A percentile compares a stretch with the other conserved stretches of the same genome.
phyloP scores from a whole-genome alignment of 2,329 filamentous ascomycete genomes.

The Talaromyces marneffei region DNA sequence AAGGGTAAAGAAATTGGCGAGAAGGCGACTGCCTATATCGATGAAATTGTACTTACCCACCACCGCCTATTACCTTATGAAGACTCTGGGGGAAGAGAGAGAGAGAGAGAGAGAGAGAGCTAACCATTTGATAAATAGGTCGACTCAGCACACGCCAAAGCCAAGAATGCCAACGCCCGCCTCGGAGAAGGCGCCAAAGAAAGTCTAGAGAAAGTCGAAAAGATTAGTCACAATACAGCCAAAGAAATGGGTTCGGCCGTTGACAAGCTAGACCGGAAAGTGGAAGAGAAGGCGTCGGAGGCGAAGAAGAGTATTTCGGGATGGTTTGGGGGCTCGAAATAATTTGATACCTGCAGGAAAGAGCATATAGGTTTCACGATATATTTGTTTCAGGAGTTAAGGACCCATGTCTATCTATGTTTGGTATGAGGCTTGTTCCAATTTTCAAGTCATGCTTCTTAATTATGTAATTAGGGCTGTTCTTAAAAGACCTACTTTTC shows the following conservation, averaged over 20 bases:
- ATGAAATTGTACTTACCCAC: constrained; percentile 54
- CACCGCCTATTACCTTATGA: neutral
- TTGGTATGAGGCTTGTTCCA: neutral
- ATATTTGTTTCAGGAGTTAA: neutral
- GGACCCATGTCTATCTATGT: neutral
- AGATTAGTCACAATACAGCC: constrained; percentile 59
- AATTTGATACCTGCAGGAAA: neutral
- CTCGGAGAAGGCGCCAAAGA: constrained; percentile 57
- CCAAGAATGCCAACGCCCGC: constrained; percentile 54
- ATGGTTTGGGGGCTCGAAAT: constrained; percentile 63
- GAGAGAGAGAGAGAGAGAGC: neutral
- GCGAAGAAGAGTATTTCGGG: constrained; percentile 76
- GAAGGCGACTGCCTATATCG: constrained; percentile 60
- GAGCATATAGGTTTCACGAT: neutral
- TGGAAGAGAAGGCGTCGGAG: constrained; percentile 71
- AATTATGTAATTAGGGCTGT: neutral
- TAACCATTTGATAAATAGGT: constrained; percentile 20
- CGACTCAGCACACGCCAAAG: constrained; percentile 52
- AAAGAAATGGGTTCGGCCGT: constrained; percentile 50
- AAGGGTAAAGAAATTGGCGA: constrained; percentile 54
- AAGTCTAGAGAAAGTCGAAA: constrained; percentile 50
- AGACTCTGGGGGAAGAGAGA: no score
- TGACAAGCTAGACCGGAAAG: constrained; percentile 74
- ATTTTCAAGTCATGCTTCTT: neutral
- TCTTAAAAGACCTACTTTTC: neutral